These are phyloP conservation scores for Trifolium repens DNA, from an alignment of 306 rosid species.

Conservation along the genomic window DNA sequence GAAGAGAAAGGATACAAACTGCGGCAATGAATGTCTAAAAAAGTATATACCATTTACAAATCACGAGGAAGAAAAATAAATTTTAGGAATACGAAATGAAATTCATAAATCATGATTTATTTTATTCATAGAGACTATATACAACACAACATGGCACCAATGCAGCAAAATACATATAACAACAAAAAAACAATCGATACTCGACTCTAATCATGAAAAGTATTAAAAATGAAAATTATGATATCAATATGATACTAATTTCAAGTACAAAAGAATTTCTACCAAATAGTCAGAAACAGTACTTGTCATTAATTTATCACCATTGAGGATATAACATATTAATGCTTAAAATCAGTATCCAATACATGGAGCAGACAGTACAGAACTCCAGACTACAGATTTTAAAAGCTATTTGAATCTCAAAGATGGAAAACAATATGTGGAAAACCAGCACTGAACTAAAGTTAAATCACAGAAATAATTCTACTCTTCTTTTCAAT, in stretches of 20 bases:
- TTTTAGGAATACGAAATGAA: not conserved
- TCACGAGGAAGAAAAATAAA: not conserved
- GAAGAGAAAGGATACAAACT: not conserved
- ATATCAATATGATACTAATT: not conserved
- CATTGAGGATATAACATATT: not conserved
- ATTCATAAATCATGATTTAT: not conserved
- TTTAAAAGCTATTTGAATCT: not conserved
- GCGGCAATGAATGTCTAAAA: not conserved
- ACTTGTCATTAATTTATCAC: constrained; percentile 41
- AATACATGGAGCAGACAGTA: not conserved
- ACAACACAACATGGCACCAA: not conserved
- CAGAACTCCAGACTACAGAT: not conserved
- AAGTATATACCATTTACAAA: not conserved
- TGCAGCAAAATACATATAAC: not conserved
- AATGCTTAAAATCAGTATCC: too few relatives aligned
- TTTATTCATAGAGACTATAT: not conserved
- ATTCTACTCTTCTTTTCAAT: constrained; percentile 5
- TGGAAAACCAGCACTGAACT: constrained; percentile 10
- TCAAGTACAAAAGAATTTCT: not conserved
- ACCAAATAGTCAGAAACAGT: constrained; percentile 20
- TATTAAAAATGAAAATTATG: not conserved
- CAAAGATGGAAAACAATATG: not conserved
- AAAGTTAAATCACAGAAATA: not conserved
- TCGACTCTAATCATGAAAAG: not conserved
- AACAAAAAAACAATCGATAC: not conserved